These are phyloP conservation scores for Candida hispaniensis DNA, from an alignment of 805 yeast genomes.

Conservation along the genomic window DNA sequence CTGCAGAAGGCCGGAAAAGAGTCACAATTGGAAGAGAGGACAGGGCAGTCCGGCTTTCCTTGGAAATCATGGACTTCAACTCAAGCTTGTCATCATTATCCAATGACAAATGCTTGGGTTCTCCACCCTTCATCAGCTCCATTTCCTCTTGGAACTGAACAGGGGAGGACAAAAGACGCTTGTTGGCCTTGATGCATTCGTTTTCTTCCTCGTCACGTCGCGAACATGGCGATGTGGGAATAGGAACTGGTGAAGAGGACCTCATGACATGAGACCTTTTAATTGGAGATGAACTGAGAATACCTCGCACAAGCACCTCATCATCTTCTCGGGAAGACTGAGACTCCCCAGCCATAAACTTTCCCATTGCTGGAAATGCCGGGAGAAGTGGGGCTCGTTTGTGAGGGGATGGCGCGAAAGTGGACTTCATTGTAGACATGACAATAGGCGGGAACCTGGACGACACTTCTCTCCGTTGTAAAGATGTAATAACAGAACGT, in stretches of 20 bases:
- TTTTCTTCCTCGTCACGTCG: too few species aligned
- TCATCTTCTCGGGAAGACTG: constrained; percentile 12
- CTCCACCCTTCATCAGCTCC: too few species aligned
- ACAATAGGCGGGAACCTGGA: too few species aligned
- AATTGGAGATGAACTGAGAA: constrained; percentile 11
- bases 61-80: not conserved
- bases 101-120: too few species aligned
- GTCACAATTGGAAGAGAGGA: constrained; percentile 8
- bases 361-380: constrained; percentile 15
- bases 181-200: too few species aligned
- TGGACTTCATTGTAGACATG: too few species aligned
- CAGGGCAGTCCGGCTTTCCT: constrained; percentile 4
- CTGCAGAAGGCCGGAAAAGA: constrained; percentile 5
- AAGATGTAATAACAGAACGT: too few species aligned
- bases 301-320: constrained; percentile 10
- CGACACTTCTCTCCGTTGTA: too few species aligned
- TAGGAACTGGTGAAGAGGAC: not conserved
- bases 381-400: too few species aligned
- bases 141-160: too few species aligned
- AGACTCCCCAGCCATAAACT: constrained; percentile 12
- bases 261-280: constrained; percentile 1
- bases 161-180: too few species aligned
- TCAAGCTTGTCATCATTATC: constrained; percentile 2
- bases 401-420: too few species aligned
- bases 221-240: constrained; percentile 11